phyloP scores from a whole-genome alignment of 352 stramenopile species.

The Phytophthora palmivora region DNA sequence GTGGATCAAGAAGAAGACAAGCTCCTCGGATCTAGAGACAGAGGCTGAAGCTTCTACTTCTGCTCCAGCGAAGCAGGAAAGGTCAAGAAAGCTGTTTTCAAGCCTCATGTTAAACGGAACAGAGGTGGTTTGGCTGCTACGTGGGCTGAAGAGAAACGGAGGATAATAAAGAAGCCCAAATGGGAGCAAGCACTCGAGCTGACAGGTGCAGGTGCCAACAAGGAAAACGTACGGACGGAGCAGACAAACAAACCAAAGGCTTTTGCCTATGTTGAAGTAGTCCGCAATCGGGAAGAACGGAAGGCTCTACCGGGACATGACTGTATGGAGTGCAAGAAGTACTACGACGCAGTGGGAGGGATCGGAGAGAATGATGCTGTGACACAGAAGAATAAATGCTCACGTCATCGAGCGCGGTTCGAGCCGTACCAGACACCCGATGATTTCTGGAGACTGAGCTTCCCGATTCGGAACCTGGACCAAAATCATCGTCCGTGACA shows the following conservation, averaged over 20 bases:
- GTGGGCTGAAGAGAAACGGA: conserved; percentile 56
- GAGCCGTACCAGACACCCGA: conserved; percentile 84
- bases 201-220: conserved; percentile 15
- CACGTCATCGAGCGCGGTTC: conserved; percentile 75
- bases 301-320: conserved; percentile 67
- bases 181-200: conserved; percentile 16
- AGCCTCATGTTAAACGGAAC: conserved; percentile 18
- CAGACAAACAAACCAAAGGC: conserved; percentile 26
- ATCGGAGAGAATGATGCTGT: conserved; percentile 44
- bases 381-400: conserved; percentile 66
- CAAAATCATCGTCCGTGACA: conserved; percentile 18
- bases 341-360: conserved; percentile 75
- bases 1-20: conserved; percentile 33
- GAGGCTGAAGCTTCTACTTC: background rate
- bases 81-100: conserved; percentile 12
- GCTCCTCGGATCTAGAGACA: background rate
- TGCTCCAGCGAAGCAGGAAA: conserved; percentile 11
- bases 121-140: conserved; percentile 30
- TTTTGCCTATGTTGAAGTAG: conserved; percentile 76
- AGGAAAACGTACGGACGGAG: conserved; percentile 21
- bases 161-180: conserved; percentile 33
- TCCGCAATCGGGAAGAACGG: conserved; percentile 73
- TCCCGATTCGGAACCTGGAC: conserved; percentile 60
- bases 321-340: conserved; percentile 80
- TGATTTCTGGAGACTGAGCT: conserved; percentile 87